Conservation (phyloP, 306 rosid species). For the Sophora flavescens region DNA sequence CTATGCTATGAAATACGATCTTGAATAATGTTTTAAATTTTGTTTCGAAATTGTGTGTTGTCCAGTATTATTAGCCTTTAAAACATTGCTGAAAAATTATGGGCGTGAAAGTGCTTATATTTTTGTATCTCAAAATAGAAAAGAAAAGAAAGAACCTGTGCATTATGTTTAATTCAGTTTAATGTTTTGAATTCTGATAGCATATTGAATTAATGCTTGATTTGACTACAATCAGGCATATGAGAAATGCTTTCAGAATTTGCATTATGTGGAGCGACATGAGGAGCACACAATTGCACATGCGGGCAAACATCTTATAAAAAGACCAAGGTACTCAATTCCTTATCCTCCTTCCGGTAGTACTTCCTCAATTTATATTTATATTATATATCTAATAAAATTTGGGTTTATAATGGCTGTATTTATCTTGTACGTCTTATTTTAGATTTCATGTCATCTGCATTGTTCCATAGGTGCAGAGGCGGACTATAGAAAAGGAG, state of each 20-base stretch:
- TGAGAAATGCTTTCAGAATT: slow-evolving; percentile 95
- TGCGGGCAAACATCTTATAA: slow-evolving; percentile 80
- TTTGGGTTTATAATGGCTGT: not conserved
- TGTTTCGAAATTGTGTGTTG: slow-evolving; percentile 1
- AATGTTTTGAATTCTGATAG: slow-evolving; percentile 9
- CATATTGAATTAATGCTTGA: slow-evolving; percentile 41
- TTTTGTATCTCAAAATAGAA: not conserved
- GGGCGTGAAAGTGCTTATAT: not conserved
- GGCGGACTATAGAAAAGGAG: slow-evolving; percentile 99
- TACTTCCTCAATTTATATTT: slow-evolving; percentile 14
- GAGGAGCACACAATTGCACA: slow-evolving; percentile 98
- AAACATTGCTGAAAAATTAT: slow-evolving; percentile 4
- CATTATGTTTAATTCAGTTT: slow-evolving; percentile 19
- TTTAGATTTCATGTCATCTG: slow-evolving; percentile 33
- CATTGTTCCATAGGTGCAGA: slow-evolving; percentile 69
- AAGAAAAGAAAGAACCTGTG: not conserved
- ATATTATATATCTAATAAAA: slow-evolving; percentile 6
- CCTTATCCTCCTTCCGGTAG: slow-evolving; percentile 25
- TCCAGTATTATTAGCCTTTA: slow-evolving; percentile 6
- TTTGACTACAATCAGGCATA: slow-evolving; percentile 71
- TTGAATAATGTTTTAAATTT: slow-evolving; percentile 28
- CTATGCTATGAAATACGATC: slow-evolving; percentile 24
- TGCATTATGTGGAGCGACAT: slow-evolving; percentile 83
- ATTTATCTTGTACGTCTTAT: slow-evolving; percentile 8
- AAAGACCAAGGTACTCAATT: slow-evolving; percentile 73